phyloP scores from a whole-genome alignment of 768 basidiomycete genomes.

The Boletus insuetus region DNA sequence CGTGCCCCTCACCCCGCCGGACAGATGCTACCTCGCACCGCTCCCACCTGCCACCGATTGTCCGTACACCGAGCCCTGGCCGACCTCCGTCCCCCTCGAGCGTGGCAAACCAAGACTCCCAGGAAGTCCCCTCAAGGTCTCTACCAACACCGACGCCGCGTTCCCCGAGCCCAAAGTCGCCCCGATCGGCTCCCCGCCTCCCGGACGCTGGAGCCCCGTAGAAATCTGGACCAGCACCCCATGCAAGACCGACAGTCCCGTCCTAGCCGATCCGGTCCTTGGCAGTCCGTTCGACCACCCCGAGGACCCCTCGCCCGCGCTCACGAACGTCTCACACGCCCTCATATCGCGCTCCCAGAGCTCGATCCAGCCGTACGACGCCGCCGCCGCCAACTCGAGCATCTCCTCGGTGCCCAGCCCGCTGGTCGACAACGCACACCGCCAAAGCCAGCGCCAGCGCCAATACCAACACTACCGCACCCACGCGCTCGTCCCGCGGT shows the following conservation, averaged over 20 bases:
- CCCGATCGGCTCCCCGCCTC: slow-evolving; percentile 8
- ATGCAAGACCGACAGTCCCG: slow-evolving; percentile 2
- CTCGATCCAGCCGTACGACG: slow-evolving; percentile 17
- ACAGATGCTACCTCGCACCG: slow-evolving; percentile 20
- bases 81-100: slow-evolving; percentile 3
- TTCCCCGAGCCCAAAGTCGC: slow-evolving; percentile 4
- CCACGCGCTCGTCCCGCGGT: neutral
- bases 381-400: neutral
- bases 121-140: slow-evolving; percentile 24
- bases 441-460: neutral
- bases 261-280: neutral
- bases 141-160: neutral
- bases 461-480: neutral
- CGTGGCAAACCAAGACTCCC: slow-evolving; percentile 6
- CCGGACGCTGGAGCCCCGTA: slow-evolving; percentile 11
- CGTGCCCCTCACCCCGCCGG: slow-evolving; percentile 25
- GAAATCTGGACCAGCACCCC: slow-evolving; percentile 29
- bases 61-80: slow-evolving; percentile 25
- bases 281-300: neutral
- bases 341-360: slow-evolving; percentile 19
- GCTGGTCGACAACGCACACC: neutral
- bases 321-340: slow-evolving; percentile 12
- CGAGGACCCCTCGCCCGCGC: slow-evolving; percentile 2
- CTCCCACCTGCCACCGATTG: slow-evolving; percentile 17
- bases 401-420: slow-evolving; percentile 2